Evolutionary conservation across 2,329 filamentous ascomycete species (phyloP).

Genomic region (Fusarium annulatum): DNA sequence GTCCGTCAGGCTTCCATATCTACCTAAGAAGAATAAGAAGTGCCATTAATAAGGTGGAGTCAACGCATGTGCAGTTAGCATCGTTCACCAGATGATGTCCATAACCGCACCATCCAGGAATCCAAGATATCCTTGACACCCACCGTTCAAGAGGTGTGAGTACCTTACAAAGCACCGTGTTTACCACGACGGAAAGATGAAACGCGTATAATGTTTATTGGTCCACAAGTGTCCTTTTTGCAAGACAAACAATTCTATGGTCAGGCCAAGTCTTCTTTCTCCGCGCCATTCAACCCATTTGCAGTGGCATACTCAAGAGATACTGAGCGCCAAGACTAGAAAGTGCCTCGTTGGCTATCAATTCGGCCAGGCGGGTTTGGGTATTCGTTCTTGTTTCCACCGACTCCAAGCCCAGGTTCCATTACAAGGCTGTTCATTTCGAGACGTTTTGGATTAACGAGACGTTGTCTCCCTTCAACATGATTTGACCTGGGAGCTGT

Average conservation of each 20-base stretch:
- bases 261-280: conserved; percentile 15
- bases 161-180: not conserved
- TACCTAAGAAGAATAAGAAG: not conserved
- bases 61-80: not conserved
- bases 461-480: conserved; percentile 90
- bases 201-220: conserved; percentile 28
- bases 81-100: not conserved
- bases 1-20: not conserved
- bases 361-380: conserved; percentile 26
- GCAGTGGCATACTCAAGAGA: conserved; percentile 9
- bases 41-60: not conserved
- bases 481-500: conserved; percentile 74
- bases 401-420: conserved; percentile 5
- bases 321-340: conserved; percentile 24
- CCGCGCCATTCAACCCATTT: conserved; percentile 14
- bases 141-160: not conserved
- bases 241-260: conserved; percentile 19
- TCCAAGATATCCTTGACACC: not conserved
- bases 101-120: not conserved
- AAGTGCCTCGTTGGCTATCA: conserved; percentile 27
- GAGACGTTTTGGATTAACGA: conserved; percentile 76
- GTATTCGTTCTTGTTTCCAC: conserved; percentile 31
- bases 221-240: conserved; percentile 15
- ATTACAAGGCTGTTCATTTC: conserved; percentile 33
- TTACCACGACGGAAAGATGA: not conserved